Conservation (phyloP, 495 filamentous ascomycete species). For the Friedmanniomyces endolithicus region DNA sequence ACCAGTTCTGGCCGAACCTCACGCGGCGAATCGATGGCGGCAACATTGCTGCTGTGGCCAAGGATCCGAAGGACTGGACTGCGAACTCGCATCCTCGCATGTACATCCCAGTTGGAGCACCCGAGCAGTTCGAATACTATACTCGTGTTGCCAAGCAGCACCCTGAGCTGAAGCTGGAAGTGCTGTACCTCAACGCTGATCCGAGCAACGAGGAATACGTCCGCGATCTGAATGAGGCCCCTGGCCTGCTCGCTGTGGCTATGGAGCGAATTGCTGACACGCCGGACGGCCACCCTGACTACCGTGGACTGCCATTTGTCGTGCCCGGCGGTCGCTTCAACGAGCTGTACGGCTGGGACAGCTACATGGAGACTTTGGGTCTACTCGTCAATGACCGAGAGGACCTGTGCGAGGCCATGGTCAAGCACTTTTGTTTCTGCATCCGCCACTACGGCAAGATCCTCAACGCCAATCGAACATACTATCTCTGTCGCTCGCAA, state of each 20-base stretch:
- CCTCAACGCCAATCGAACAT: conserved; percentile 88
- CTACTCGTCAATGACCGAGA: conserved; percentile 69
- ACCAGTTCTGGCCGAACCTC: conserved; percentile 79
- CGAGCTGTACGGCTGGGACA: conserved; percentile 95
- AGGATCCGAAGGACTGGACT: conserved; percentile 86
- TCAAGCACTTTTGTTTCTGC: conserved; percentile 90
- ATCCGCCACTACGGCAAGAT: conserved; percentile 98
- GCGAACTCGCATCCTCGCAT: conserved; percentile 77
- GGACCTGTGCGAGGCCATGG: conserved; percentile 82
- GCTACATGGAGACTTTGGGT: conserved; percentile 88
- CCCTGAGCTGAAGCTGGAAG: conserved; percentile 76
- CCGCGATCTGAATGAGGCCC: conserved; percentile 62
- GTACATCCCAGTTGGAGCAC: conserved; percentile 73
- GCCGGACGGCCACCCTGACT: conserved; percentile 48
- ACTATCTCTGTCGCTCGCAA: conserved; percentile 87
- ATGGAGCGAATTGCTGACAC: conserved; percentile 63
- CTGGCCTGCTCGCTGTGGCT: conserved; percentile 75
- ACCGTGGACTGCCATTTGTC: conserved; percentile 80
- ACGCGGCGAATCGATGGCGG: conserved; percentile 79
- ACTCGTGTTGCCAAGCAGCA: conserved; percentile 54
- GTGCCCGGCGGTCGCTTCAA: conserved; percentile 96
- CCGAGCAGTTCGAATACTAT: conserved; percentile 85
- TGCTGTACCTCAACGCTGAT: conserved; percentile 56
- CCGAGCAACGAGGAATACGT: conserved; percentile 65
- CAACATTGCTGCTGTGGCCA: conserved; percentile 72